Percentiles rank a stretch among this genome's conserved stretches.
phyloP scores from a whole-genome alignment of 2,329 filamentous ascomycete species.

The Tolypocladium tundrense region DNA sequence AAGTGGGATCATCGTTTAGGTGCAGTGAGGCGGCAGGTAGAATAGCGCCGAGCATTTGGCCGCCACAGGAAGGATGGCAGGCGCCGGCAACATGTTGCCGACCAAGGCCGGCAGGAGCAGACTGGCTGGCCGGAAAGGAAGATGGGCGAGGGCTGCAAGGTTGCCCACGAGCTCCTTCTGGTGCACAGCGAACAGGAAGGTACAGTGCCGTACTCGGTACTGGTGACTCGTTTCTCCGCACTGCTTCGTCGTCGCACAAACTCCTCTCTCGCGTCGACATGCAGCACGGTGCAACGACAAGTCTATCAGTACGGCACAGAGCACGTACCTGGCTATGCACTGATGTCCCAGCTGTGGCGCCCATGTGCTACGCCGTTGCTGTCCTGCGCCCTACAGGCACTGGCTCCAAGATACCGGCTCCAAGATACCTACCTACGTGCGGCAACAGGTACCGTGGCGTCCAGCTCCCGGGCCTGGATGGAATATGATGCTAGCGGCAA shows the following conservation, averaged over 20 bases:
- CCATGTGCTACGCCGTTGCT: background rate
- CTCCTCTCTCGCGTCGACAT: background rate
- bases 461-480: background rate
- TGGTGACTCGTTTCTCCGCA: background rate
- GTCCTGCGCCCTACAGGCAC: background rate
- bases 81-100: conserved; percentile 1
- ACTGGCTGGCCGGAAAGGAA: background rate
- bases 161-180: background rate
- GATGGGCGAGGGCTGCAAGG: background rate
- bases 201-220: background rate
- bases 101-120: background rate
- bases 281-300: background rate
- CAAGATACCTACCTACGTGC: background rate
- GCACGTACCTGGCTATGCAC: background rate
- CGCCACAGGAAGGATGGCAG: background rate
- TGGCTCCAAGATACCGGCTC: background rate
- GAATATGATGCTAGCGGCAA: background rate
- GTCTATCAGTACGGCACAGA: background rate
- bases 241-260: background rate
- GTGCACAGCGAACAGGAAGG: background rate
- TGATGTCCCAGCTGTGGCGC: background rate
- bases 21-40: background rate
- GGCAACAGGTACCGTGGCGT: background rate
- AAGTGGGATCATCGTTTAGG: background rate
- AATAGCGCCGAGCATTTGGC: conserved; percentile 6